Base-by-base conservation (phyloP, 192 early-diverging fungal species). In the Glomus cerebriforme region DNA sequence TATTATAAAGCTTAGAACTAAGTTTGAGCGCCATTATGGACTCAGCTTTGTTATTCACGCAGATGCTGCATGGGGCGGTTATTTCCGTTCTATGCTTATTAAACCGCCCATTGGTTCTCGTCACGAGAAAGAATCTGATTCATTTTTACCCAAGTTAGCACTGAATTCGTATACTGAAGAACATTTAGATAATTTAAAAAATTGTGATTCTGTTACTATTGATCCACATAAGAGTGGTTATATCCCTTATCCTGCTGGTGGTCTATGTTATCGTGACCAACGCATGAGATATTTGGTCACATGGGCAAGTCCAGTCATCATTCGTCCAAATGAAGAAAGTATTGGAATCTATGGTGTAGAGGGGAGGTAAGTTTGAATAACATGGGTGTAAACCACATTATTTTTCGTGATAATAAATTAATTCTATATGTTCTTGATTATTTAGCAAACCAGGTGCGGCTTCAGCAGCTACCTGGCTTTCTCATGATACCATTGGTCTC, bases 61-160 rank as follows among this genome's bases (percentile, higher is more conserved):
- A 29, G 63, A 64, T 64, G 63, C 63, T 15, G 63, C 63, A 64
- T 64, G 63, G 63, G 63, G 63, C 29, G 63, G 63, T 0, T 64
- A 64, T 3, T 64, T 64, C 13, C 63, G 63, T 64, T 64, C 63
- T 13, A 64, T 64, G 63, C 63, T 64, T 64, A 13, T 64, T 8
- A 29, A 64, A 64, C 63, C 63, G 12, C 63, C n/a, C 29, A n/a
- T 1, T 9, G 27, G 63, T 32, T 29, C 63, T 64, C 13, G 63
- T 32, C 27, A 27, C 29, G 63, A 64, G 13, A 8, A 64, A 64
- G 7, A 32, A 27, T 4, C 9, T 29, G 63, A 64, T 64, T 32
- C 63, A 64, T 64, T 64, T 32, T 26, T 64, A 64, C 63, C 63
- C 29, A 27, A 0, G 63, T 32, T 64, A 13, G 63, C 63, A 32